Base-by-base conservation (phyloP, 768 basidiomycete genomes). In the Agrocybe chaxingu region DNA sequence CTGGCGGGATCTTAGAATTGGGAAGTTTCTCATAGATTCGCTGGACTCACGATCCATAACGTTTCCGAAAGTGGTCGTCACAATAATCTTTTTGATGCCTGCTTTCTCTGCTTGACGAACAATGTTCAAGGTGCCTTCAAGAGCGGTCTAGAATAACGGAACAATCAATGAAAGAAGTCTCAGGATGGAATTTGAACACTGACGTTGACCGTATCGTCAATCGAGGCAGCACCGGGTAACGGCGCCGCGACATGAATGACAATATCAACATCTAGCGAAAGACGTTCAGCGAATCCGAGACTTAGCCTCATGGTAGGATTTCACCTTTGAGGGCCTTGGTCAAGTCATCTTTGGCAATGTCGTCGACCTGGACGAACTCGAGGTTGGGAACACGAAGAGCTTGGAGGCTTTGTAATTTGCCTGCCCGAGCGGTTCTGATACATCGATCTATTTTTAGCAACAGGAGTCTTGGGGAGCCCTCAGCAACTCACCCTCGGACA, bases 161-260 rank as follows among this genome's bases (percentile, higher is more conserved):
- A n/a, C 13, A 36, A n/a, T 8, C 10, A 38, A 12, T 5, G 8
- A 35, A n/a, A 12, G 11, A 31, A 18, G n/a, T 42, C 34, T 24
- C 5, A 24, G 24, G 24, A 24, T 5, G 24, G 24, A 5, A 4
- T 7, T 16, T 33, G 13, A 19, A 10, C 37, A 47, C 60, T 47
- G 39, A 67, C 66, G 4, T 56, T 52, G 16, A 70, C 47, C 7
- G 64, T 59, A 24, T 59, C 61, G 33, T 69, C 63, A 7, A 58
- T 47, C 12, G 48, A 45, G 5, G 49, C 54, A 39, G 56, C 57
- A 16, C 67, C 67, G 3, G 69, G 60, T 11, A 73, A 55, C 6
- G 71, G 66, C 9, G 73, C 68, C 3, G 75, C 77, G 12, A 69
- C 66, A 58, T 80, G 79, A 3, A 72, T 65, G 24, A 84, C 69